phyloP scores from a whole-genome alignment of 2,329 filamentous ascomycete species.

The Alternaria consortialis region DNA sequence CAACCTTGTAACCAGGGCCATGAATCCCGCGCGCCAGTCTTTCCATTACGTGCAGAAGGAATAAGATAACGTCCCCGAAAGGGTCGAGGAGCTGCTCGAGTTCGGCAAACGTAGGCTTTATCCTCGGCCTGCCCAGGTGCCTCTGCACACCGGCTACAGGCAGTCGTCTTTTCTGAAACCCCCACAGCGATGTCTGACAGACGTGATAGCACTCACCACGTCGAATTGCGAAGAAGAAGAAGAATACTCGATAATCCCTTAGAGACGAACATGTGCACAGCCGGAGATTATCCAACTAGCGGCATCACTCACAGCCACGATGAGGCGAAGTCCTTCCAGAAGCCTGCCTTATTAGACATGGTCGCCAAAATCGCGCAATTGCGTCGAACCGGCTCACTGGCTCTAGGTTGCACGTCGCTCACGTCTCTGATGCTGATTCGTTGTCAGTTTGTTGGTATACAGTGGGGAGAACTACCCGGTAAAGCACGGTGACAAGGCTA shows the following conservation, averaged over 20 bases:
- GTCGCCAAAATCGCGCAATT: constrained; percentile 19
- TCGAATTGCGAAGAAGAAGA: not conserved
- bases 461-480: constrained; percentile 16
- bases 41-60: not conserved
- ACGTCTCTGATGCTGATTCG: constrained; percentile 24
- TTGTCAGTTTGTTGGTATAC: constrained; percentile 6
- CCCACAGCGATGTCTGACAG: not conserved
- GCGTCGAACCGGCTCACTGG: constrained; percentile 19
- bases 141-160: not conserved
- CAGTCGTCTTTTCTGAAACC: constrained; percentile 6
- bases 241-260: not conserved
- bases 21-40: not conserved
- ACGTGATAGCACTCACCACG: not conserved
- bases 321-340: constrained; percentile 28
- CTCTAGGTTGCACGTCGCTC: constrained; percentile 16
- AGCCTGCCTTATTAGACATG: constrained; percentile 17
- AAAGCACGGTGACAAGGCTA: constrained; percentile 15
- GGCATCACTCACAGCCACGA: constrained; percentile 27
- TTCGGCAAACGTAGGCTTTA: constrained; percentile 23
- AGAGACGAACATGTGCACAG: constrained; percentile 1
- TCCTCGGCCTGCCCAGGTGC: not conserved
- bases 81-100: constrained; percentile 14
- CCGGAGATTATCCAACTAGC: constrained; percentile 11
- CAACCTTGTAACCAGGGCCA: constrained; percentile 16
- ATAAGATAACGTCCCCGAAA: not conserved